Evolutionary conservation across 1,284 basidiomycete species (phyloP).

Genomic region (Sparassis latifolia): DNA sequence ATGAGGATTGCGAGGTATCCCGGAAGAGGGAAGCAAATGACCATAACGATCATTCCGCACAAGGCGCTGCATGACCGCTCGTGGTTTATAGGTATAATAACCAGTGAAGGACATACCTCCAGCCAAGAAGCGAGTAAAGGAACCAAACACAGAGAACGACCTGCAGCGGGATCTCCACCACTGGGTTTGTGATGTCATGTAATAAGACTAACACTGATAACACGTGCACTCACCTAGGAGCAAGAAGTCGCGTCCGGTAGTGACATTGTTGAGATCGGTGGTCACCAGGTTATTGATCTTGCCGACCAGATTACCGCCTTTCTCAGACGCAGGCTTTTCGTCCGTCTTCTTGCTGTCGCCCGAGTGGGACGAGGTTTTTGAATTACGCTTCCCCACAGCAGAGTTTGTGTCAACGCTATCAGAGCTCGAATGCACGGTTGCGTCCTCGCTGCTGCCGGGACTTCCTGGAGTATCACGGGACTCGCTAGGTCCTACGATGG

Average conservation of each 20-base stretch:
- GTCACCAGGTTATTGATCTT: constrained; percentile 39
- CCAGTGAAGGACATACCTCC: constrained; percentile 27
- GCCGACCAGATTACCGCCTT: constrained; percentile 33
- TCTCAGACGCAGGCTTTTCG: neutral
- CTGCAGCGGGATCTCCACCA: constrained; percentile 29
- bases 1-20: constrained; percentile 26
- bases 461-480: neutral
- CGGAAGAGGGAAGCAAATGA: constrained; percentile 46
- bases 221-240: constrained; percentile 14
- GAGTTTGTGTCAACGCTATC: neutral
- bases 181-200: constrained; percentile 8
- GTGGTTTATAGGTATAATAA: too few species aligned
- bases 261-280: constrained; percentile 26
- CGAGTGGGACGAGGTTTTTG: neutral
- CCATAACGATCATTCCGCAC: constrained; percentile 45
- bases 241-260: constrained; percentile 26
- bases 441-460: constrained; percentile 7
- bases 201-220: neutral
- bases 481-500: constrained; percentile 11
- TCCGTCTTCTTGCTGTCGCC: constrained; percentile 6
- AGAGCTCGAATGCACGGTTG: constrained; percentile 2
- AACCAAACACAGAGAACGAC: constrained; percentile 30
- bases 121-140: constrained; percentile 40
- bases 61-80: constrained; percentile 26
- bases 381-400: constrained; percentile 5